Base-by-base conservation (phyloP, 2,329 filamentous ascomycete genomes). In the Aspergillus novofumigatus region DNA sequence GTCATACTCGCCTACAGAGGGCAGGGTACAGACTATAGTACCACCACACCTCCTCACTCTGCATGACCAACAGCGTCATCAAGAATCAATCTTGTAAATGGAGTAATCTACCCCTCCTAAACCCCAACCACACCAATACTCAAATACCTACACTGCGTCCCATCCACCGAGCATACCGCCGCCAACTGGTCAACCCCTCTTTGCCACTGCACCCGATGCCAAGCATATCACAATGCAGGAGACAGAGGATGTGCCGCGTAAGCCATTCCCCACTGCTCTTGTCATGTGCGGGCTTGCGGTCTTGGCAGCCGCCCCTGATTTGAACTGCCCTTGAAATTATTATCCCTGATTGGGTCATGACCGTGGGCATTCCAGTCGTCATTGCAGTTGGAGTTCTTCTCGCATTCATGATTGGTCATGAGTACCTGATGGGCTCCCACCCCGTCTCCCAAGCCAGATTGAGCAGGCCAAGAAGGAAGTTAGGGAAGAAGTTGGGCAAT, bases 141-240 rank as follows among this genome's bases (percentile, higher is more conserved):
- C 32, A 17, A 35, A 35, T 7, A 17, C 11, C 32, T 17, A 35
- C 14, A 3, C 32, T 17, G 14, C 32, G 14, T 38, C 14, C 2
- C 32, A 38, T 44, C n/a, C 3, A 17, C n/a, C 9, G 2, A 29
- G 9, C 11, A 21, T 21, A 17, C 14, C 41, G 21, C 20, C 4
- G 5, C 21, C 42, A 45, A 45, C 42, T 45, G 42, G 42, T 45
- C 52, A 42, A 61, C 60, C 29, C 57, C 60, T 20, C 21, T 45
- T 45, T 45, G 20, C 42, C 42, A 45, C 41, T 23, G 20, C 3
- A 20, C 20, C 42, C 20, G n/a, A 23, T 45, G 42, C 42, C 42
- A 45, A 45, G 42, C 42, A 45, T 38, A 47, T 47, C 11, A 26
- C 21, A 26, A 47, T 23, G 23, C 44, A 47, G 10, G 20, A 14